These are phyloP conservation scores for Pleodorina starrii DNA, from an alignment of 139 green algal genomes.

Conservation along the genomic window DNA sequence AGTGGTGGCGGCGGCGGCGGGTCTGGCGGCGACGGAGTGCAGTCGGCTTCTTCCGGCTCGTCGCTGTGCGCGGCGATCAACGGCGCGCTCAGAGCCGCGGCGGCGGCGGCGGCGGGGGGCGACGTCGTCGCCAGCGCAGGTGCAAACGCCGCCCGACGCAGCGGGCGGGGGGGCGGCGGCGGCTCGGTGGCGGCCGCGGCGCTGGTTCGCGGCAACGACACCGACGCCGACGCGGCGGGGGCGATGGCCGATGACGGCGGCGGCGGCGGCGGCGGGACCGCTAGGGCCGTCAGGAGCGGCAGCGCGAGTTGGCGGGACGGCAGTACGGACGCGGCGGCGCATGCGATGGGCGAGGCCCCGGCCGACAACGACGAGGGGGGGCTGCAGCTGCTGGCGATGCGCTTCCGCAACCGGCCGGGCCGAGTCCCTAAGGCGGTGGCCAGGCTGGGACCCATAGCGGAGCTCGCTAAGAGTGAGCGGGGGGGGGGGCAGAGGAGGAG, in stretches of 20 bases:
- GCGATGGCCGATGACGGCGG: not conserved
- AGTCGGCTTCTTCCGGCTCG: constrained; percentile 12
- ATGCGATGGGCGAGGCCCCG: not conserved
- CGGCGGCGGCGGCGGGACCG: not conserved
- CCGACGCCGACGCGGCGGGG: not conserved
- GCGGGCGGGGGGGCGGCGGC: no score
- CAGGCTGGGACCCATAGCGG: constrained; percentile 33
- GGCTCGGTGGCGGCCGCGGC: not conserved
- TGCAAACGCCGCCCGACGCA: no score
- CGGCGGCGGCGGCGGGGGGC: not conserved
- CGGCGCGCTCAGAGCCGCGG: not conserved
- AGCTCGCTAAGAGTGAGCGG: constrained; percentile 40
- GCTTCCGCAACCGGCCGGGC: constrained; percentile 30
- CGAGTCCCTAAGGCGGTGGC: constrained; percentile 14
- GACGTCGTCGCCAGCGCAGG: not conserved
- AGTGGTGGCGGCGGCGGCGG: not conserved
- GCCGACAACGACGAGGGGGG: not conserved
- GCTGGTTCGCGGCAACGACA: not conserved
- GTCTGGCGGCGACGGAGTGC: not conserved
- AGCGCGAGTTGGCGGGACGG: no score
- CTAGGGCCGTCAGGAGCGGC: not conserved
- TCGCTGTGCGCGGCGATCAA: constrained; percentile 15
- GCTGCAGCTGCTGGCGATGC: constrained; percentile 25
- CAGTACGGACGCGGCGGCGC: not conserved
- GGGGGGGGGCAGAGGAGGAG: not conserved